A percentile compares a stretch with the other conserved stretches of the same genome.
phyloP scores from a whole-genome alignment of 495 filamentous ascomycete species.

The Aspergillus leporis region DNA sequence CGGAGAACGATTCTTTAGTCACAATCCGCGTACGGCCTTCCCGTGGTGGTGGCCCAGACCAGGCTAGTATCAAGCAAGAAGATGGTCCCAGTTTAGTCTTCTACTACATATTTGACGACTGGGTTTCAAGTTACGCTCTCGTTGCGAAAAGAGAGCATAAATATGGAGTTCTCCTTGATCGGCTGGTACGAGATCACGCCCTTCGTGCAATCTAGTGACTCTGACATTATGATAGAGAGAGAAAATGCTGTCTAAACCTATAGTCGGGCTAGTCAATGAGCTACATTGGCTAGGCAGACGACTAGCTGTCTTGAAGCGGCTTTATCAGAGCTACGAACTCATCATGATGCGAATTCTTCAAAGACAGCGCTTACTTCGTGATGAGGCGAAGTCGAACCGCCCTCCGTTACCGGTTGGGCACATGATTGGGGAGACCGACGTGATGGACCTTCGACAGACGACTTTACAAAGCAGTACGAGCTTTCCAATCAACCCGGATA shows the following conservation, averaged over 20 bases:
- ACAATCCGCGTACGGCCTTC: slow-evolving; percentile 53
- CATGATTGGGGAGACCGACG: slow-evolving; percentile 32
- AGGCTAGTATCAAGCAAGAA: slow-evolving; percentile 46
- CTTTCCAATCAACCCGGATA: slow-evolving; percentile 23
- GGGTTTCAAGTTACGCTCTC: slow-evolving; percentile 67
- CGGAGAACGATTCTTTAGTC: slow-evolving; percentile 47
- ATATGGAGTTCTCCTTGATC: slow-evolving; percentile 57
- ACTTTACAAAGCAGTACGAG: slow-evolving; percentile 29
- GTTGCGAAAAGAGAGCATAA: slow-evolving; percentile 61
- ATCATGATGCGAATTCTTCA: slow-evolving; percentile 74
- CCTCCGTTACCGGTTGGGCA: slow-evolving; percentile 24
- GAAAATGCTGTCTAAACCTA: slow-evolving; percentile 56
- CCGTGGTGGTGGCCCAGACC: slow-evolving; percentile 29
- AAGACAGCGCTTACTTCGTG: slow-evolving; percentile 45
- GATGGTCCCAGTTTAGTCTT: slow-evolving; percentile 76
- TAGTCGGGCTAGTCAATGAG: slow-evolving; percentile 64
- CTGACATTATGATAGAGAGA: slow-evolving; percentile 37
- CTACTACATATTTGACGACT: slow-evolving; percentile 89
- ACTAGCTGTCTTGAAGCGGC: slow-evolving; percentile 65
- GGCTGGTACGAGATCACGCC: slow-evolving; percentile 47
- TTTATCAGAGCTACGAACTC: slow-evolving; percentile 77
- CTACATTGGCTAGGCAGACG: slow-evolving; percentile 72
- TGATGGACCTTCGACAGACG: slow-evolving; percentile 28
- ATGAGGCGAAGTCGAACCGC: slow-evolving; percentile 31
- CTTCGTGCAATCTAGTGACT: neutral